Percentiles rank a stretch among this genome's conserved stretches.
Evolutionary conservation across 768 basidiomycete species (phyloP).

Genomic region (Naganishia vishniacii): DNA sequence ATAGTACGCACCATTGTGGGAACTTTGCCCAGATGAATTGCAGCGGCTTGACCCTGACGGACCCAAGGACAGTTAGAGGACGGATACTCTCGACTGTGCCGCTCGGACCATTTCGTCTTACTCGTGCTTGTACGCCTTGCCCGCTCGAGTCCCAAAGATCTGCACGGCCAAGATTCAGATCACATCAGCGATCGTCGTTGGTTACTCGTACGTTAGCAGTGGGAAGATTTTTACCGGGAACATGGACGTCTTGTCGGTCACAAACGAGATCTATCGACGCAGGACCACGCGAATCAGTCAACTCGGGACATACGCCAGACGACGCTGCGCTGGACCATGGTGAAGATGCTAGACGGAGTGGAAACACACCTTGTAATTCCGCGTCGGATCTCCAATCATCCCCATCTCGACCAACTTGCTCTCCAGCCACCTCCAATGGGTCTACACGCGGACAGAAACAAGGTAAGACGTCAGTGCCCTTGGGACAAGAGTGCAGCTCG

Average conservation of each 20-base stretch:
- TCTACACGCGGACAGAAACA: constrained; percentile 49
- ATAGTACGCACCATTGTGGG: constrained; percentile 11
- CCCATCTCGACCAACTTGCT: constrained; percentile 78
- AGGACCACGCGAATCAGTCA: no score
- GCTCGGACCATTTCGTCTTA: constrained; percentile 50
- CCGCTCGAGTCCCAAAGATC: constrained; percentile 66
- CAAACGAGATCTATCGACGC: constrained; percentile 51
- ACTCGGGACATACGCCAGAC: no score
- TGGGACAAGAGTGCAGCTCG: background rate
- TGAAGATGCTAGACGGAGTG: no score
- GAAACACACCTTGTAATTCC: constrained; percentile 66
- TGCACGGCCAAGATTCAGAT: no score
- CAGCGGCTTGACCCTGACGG: constrained; percentile 40
- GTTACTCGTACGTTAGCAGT: background rate
- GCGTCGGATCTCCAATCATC: constrained; percentile 63
- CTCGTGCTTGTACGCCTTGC: constrained; percentile 69
- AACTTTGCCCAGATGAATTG: constrained; percentile 28
- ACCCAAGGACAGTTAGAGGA: background rate
- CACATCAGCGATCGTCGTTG: no score
- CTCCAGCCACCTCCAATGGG: constrained; percentile 84
- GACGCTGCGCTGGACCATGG: no score
- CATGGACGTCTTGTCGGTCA: constrained; percentile 82
- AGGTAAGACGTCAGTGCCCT: no score
- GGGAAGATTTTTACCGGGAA: constrained; percentile 53
- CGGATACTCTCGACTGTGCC: background rate